Evolutionary conservation across 768 basidiomycete species (phyloP), one percentile per base, ranked within the genome.

Genomic region (Galerina marginata): DNA sequence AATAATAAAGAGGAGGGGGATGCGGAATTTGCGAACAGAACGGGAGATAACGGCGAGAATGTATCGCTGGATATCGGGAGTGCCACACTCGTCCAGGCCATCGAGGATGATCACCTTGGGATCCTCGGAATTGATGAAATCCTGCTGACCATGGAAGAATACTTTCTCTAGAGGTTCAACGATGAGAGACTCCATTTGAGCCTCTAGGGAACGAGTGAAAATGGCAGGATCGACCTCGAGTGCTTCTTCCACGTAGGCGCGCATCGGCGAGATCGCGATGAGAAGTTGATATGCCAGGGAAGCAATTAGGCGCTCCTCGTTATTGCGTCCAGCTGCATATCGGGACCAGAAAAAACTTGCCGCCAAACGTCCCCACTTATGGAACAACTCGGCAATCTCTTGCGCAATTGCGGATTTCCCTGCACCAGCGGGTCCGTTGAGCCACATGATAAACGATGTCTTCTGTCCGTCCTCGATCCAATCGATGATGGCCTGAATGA

Each of bases 381-480:
- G 12, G 36, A 48, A 63, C n/a, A 36, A 7, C 16, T 63, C 61
- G 9, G 65, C 63, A 5, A 69, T 51, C 4, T 49, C 54, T 39
- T 65, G 64, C 9, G 62, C 57, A 14, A 68, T 61, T 12, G 64
- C 62, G 1, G 65, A 65, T 48, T 69, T 69, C 6, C 68, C 68
- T 23, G 60, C 60, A 11, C 68, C 68, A 9, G 60, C 68, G 2
- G 60, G 57, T 3, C 68, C 68, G 33, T 60, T 42, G 1, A 67
- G 20, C 65, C 68, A 69, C 20, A 67, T 14, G 20, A 69, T 51
- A 20, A 55, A 12, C 16, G 12, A 26, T 20, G 9, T 54, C 25
- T 12, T 53, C 56, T 15, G 16, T 40, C 29, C 29, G 29, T 33
- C 29, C 2, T 33, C 29, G 2, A 43, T 29, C 67, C 64, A 68